Percentiles rank a stretch among this genome's conserved stretches.
These are phyloP conservation scores for Penicillium sp. DNA, from an alignment of 2,329 filamentous ascomycete species.

Conservation along the genomic window DNA sequence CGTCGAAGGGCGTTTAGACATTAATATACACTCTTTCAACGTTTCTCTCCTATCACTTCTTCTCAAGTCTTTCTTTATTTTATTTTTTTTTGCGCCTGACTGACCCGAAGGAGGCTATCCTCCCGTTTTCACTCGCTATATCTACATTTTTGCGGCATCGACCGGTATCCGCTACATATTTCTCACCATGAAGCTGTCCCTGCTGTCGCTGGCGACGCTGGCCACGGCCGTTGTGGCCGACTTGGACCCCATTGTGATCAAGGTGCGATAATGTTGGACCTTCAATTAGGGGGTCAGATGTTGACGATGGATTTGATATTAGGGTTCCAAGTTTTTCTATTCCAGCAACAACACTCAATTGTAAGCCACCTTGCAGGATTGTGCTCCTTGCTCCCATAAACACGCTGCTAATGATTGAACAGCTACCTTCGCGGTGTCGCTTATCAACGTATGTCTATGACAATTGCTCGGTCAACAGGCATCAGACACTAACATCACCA, in stretches of 20 bases:
- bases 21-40: constrained; percentile 21
- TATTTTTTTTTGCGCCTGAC: constrained; percentile 5
- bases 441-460: constrained; percentile 68
- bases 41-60: neutral
- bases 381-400: constrained; percentile 22
- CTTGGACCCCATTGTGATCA: constrained; percentile 62
- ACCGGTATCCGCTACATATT: neutral
- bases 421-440: constrained; percentile 87
- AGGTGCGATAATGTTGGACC: constrained; percentile 52
- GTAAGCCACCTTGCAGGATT: constrained; percentile 37
- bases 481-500: neutral
- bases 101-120: constrained; percentile 9
- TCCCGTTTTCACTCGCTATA: constrained; percentile 24
- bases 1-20: constrained; percentile 2
- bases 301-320: neutral
- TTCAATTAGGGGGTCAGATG: neutral
- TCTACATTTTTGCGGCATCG: constrained; percentile 6
- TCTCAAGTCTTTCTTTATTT: constrained; percentile 8
- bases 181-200: constrained; percentile 55
- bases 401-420: constrained; percentile 38
- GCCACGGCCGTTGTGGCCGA: constrained; percentile 52
- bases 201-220: constrained; percentile 54
- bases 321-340: constrained; percentile 85
- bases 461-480: neutral
- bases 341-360: constrained; percentile 74